Evolutionary conservation across 345 rosid species (phyloP), one percentile per base, ranked within the genome.

Genomic region (Hibiscus syriacus): DNA sequence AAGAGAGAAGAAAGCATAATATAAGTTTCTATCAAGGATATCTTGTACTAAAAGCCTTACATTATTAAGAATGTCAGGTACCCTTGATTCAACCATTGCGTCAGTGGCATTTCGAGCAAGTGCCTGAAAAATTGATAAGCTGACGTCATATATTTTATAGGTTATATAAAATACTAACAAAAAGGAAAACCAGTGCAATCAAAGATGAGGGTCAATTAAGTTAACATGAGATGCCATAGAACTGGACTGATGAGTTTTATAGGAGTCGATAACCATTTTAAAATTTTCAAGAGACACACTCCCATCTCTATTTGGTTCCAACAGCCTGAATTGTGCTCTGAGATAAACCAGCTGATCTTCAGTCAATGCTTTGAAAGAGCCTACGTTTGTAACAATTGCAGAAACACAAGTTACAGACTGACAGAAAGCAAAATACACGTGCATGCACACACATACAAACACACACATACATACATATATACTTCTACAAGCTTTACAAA

Each of bases 301-400:
- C 34, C 96, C 96, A 64, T 90, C 91, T 50, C 73, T 79, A 65
- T 80, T 84, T 70, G 96, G 96, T 73, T 77, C 86, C 77, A 90
- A 73, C 70, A 86, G 73, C 60, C 68, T 78, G 77, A 81, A 90
- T 55, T 90, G 96, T 54, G 88, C 86, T 81, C 91, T 81, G 66
- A 87, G 87, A 75, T 85, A 87, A 36, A 90, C 80, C 72, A 90
- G 78, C 80, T 87, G 93, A 55, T 90, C 84, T 74, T 83, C 91
- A 0, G 88, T 79, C 80, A 90, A 81, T 22, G 93, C 89, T 78
- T 87, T 90, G 93, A 84, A 59, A 90, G 82, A 13, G 96, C 87
- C 96, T 90, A 68, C 74, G 80, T 30, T 68, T 30, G 26, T 55
- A 73, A 27, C 23, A 46, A 27, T 38, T 36, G 70, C 29, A 36